These are phyloP conservation scores for Solanum peruvianum DNA, from an alignment of 257 asterid genomes.

Conservation along the genomic window DNA sequence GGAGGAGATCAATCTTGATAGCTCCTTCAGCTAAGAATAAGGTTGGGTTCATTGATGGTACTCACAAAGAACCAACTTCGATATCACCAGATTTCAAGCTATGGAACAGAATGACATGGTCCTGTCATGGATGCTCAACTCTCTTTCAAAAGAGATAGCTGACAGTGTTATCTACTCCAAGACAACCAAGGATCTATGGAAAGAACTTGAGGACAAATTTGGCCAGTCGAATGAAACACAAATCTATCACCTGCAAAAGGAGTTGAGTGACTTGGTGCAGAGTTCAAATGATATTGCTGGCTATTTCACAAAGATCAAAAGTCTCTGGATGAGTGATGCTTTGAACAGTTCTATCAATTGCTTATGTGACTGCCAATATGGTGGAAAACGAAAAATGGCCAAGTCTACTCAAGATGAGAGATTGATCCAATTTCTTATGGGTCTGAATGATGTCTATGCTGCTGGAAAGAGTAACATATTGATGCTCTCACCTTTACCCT, in stretches of 20 bases:
- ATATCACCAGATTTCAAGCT: too few species aligned
- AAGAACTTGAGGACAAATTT: not conserved
- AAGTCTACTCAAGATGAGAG: not conserved
- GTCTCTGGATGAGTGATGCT: not conserved
- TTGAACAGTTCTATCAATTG: not conserved
- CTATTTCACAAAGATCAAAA: not conserved
- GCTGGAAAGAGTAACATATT: not conserved
- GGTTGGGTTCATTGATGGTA: not conserved
- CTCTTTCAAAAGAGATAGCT: too few species aligned
- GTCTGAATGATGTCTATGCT: not conserved
- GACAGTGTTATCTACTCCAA: not conserved
- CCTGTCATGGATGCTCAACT: not conserved
- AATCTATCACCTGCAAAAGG: not conserved
- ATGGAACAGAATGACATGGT: not conserved
- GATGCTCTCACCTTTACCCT: not conserved
- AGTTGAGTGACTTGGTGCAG: not conserved
- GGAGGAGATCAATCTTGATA: not conserved
- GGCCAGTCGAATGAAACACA: not conserved
- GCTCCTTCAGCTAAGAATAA: not conserved
- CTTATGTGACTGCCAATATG: not conserved
- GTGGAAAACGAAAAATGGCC: not conserved
- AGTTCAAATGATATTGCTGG: not conserved
- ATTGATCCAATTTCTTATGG: not conserved
- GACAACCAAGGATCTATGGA: not conserved
- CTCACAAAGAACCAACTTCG: not conserved